Percentiles rank a stretch among this genome's conserved stretches.
Conservation (phyloP, 1,284 basidiomycete genomes). For the Amylostereum chailletii region DNA sequence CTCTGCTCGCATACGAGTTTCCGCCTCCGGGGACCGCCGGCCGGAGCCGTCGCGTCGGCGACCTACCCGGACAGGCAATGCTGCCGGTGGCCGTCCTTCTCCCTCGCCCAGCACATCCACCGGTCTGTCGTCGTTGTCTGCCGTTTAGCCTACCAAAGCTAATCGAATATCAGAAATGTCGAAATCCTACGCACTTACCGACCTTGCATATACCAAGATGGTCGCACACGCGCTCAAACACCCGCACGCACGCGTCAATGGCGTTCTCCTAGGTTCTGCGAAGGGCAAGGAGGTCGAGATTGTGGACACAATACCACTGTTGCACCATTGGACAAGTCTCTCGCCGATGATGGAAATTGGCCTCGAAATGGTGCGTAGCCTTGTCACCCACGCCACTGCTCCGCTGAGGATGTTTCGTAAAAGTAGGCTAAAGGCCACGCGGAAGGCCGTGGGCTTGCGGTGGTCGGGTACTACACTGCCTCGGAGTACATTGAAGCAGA, state of each 20-base stretch:
- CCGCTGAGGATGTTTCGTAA: neutral
- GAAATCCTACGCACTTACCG: slow-evolving; percentile 32
- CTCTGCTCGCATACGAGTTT: no score
- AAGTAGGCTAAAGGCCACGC: slow-evolving; percentile 49
- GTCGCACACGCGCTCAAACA: slow-evolving; percentile 68
- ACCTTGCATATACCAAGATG: slow-evolving; percentile 56
- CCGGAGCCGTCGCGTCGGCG: no score
- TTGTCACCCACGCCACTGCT: slow-evolving; percentile 1
- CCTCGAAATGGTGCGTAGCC: slow-evolving; percentile 51
- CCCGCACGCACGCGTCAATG: slow-evolving; percentile 61
- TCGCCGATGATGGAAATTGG: slow-evolving; percentile 78
- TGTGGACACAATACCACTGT: slow-evolving; percentile 59
- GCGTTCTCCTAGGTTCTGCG: slow-evolving; percentile 47
- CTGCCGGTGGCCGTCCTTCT: no score
- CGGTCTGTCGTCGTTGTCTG: no score
- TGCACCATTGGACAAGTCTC: slow-evolving; percentile 73
- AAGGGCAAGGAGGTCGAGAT: slow-evolving; percentile 30
- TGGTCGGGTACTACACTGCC: slow-evolving; percentile 71
- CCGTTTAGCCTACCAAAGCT: no score
- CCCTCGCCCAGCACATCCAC: no score
- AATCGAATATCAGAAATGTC: no score
- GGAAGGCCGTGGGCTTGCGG: slow-evolving; percentile 31
- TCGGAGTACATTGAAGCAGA: slow-evolving; percentile 54
- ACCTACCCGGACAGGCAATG: no score
- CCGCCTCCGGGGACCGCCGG: no score